A percentile compares a stretch with the other conserved stretches of the same genome.
These are phyloP conservation scores for Otatea glauca DNA, from an alignment of 176 grass and related monocot genomes.

Conservation along the genomic window DNA sequence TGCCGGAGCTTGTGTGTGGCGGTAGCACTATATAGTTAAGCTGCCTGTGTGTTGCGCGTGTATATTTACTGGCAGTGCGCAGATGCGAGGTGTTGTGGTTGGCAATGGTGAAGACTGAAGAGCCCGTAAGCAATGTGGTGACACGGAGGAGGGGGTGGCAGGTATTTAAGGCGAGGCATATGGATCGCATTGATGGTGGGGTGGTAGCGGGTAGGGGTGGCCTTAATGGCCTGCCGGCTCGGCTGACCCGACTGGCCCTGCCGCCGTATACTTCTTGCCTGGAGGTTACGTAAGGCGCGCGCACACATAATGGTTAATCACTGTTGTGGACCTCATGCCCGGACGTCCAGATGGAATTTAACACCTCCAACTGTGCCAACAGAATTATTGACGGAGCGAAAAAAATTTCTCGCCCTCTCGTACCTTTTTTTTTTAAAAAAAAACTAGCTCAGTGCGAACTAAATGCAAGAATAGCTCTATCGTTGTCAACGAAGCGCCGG, in stretches of 20 bases:
- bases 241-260: background rate
- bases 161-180: slow-evolving; percentile 31
- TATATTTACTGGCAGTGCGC: background rate
- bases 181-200: slow-evolving; percentile 37
- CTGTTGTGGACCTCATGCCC: no score
- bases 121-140: slow-evolving; percentile 8
- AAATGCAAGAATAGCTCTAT: no score
- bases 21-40: background rate
- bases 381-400: no score
- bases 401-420: no score
- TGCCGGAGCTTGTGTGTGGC: background rate
- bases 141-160: background rate
- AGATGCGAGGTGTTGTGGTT: background rate
- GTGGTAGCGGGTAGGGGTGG: slow-evolving; percentile 12
- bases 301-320: no score
- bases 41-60: background rate
- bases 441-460: no score
- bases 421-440: no score
- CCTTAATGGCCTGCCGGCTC: slow-evolving; percentile 33
- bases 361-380: background rate
- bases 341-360: background rate
- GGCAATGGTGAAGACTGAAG: slow-evolving; percentile 12
- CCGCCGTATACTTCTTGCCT: background rate
- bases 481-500: no score
- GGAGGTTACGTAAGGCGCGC: background rate